A percentile compares a stretch with the other conserved stretches of the same genome.
phyloP scores from a whole-genome alignment of 352 stramenopile species.

The Pythium phragmiticola region DNA sequence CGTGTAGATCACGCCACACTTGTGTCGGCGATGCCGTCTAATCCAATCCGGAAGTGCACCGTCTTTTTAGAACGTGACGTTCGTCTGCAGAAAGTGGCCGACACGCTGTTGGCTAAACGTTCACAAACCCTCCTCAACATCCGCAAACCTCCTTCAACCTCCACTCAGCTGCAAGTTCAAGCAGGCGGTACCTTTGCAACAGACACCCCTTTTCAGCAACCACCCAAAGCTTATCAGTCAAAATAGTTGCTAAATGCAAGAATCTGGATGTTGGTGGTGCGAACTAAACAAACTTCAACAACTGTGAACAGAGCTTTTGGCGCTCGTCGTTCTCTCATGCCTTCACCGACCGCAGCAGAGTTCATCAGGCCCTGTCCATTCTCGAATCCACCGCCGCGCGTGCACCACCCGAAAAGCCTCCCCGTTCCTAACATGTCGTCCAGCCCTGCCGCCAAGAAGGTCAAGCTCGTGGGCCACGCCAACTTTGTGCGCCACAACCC shows the following conservation, averaged over 20 bases:
- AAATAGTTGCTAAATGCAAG: conserved; percentile 15
- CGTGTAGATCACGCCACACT: too few relatives aligned
- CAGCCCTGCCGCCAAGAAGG: conserved; percentile 37
- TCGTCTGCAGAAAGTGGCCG: too few relatives aligned
- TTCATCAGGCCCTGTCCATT: conserved; percentile 11
- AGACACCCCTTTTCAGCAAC: conserved; percentile 15
- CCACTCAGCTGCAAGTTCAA: conserved; percentile 25
- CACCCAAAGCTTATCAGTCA: too few relatives aligned
- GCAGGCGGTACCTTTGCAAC: conserved; percentile 11
- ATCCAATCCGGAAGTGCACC: too few relatives aligned
- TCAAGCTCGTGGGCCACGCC: conserved; percentile 67
- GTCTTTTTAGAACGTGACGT: too few relatives aligned
- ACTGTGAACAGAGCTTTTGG: not conserved
- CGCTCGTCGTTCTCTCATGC: not conserved
- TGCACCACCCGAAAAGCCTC: conserved; percentile 10
- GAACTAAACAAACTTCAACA: conserved; percentile 24
- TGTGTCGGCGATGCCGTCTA: too few relatives aligned
- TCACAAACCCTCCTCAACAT: conserved; percentile 16
- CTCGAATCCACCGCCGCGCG: conserved; percentile 24
- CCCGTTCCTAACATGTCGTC: conserved; percentile 8
- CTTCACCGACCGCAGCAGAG: not conserved
- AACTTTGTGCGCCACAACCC: conserved; percentile 82
- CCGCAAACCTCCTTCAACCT: conserved; percentile 12
- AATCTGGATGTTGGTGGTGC: conserved; percentile 11
- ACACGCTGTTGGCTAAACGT: conserved; percentile 1